A percentile compares a stretch with the other conserved stretches of the same genome.
phyloP scores from a whole-genome alignment of 345 rosid genomes.

The Odontarrhena argentea region DNA sequence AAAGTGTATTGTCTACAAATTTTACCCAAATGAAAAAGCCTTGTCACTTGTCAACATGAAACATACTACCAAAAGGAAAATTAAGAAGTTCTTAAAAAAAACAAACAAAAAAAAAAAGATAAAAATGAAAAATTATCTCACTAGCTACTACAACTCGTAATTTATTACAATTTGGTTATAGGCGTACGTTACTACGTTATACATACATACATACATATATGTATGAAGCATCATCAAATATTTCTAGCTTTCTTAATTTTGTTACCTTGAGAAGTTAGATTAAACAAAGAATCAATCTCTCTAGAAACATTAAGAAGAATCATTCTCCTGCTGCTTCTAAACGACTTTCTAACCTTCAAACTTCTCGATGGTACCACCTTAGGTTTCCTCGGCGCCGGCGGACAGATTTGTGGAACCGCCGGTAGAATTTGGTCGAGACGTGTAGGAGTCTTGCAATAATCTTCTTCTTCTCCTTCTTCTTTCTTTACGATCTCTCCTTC shows the following conservation, averaged over 20 bases:
- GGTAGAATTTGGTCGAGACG: conserved; percentile 55
- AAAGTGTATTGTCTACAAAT: conserved; percentile 1
- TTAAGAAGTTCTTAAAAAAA: background rate
- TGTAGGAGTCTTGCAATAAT: conserved; percentile 58
- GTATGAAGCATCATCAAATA: conserved; percentile 18
- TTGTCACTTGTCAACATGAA: background rate
- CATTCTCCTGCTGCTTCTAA: conserved; percentile 34
- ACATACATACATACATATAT: conserved; percentile 29
- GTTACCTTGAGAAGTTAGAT: conserved; percentile 46
- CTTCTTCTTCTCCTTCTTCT: conserved; percentile 27
- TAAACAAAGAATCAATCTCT: conserved; percentile 60
- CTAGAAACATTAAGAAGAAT: conserved; percentile 60
- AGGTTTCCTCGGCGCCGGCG: conserved; percentile 89
- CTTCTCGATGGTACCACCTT: conserved; percentile 47
- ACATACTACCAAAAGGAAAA: background rate
- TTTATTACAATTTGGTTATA: conserved; percentile 28
- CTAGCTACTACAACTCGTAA: background rate
- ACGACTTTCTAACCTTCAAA: conserved; percentile 32
- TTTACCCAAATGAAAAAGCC: conserved; percentile 13
- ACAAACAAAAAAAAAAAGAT: background rate
- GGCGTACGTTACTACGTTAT: conserved; percentile 12
- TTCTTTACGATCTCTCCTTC: conserved; percentile 14
- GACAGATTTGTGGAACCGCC: conserved; percentile 46
- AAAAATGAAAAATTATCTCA: conserved; percentile 3
- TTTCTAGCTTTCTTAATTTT: conserved; percentile 59